Base-by-base conservation (phyloP, 306 rosid genomes). In the Medicago lupulina region DNA sequence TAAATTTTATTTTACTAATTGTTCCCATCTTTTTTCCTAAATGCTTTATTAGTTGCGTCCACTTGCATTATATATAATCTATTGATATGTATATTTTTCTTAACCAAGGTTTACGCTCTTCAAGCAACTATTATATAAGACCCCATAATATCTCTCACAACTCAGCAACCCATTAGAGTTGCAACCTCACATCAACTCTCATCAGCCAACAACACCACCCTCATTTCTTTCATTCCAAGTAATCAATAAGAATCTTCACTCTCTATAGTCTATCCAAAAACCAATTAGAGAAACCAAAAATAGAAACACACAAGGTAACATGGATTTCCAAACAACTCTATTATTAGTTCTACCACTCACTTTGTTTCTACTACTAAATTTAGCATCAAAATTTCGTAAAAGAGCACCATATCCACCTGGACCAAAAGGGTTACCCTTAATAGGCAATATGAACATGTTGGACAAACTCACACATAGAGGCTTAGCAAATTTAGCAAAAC, bases 401-500 rank as follows among this genome's bases (percentile, higher is more conserved):
- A 70, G 71, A 1, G 16, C 62, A 0, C 90, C 93, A 0, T 89
- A 76, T 51, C 98, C 98, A 0, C 98, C 98, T 0, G 96, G 96
- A 1, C 96, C 96, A 0, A 87, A 59, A 57, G 96, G 95, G 2
- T n/a, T 87, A 0, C 98, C 96, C 12, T 54, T 93, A 4, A 67
- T 93, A 13, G 96, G 96, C 2, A 93, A 85, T 85, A 86, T 93
- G 91, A 4, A 44, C 19, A 79, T 93, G 79, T 82, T 87, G 85
- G 88, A 90, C 71, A 90, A 89, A 66, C 60, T 93, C 19, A 93
- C 98, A 14, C 98, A 93, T 80, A 81, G 90, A 0, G 98, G 98
- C 0, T 84, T 93, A 0, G 96, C 92, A 60, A 71, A 78, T 1
- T 80, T 93, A 0, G 91, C 95, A 16, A 64, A 81, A 19, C 81